phyloP scores from a whole-genome alignment of 805 yeast species.

The Starmerella roubikii region DNA sequence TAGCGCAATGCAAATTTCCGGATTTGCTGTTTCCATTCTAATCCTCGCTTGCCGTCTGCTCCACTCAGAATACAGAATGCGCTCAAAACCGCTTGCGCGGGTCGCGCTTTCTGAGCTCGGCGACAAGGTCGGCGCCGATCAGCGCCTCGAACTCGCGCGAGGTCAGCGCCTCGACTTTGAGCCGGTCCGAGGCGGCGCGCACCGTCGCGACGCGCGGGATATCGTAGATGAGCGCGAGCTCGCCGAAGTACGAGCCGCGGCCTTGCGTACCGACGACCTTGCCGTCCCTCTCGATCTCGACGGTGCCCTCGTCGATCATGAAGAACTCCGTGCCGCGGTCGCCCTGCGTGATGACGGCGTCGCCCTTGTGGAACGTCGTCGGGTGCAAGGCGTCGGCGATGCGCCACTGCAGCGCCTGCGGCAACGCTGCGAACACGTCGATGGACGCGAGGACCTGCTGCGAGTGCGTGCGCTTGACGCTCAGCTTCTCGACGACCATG shows the following conservation, averaged over 20 bases:
- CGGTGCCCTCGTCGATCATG: conserved; percentile 67
- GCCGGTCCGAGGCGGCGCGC: conserved; percentile 46
- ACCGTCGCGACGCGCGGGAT: conserved; percentile 91
- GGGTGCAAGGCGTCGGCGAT: conserved; percentile 90
- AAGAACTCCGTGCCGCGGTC: conserved; percentile 69
- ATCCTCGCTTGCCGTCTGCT: no score
- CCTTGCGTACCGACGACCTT: conserved; percentile 42
- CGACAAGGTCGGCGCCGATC: conserved; percentile 79
- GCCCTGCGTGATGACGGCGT: conserved; percentile 70
- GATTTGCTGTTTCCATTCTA: no score
- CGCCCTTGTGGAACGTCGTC: conserved; percentile 54
- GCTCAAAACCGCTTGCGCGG: conserved; percentile 33
- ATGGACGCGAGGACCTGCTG: conserved; percentile 80
- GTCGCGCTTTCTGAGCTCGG: conserved; percentile 70
- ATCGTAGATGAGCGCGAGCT: conserved; percentile 82
- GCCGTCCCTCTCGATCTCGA: conserved; percentile 52
- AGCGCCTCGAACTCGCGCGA: conserved; percentile 88
- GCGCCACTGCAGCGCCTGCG: conserved; percentile 72
- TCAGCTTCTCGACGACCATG: conserved; percentile 79
- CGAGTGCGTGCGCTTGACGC: conserved; percentile 78
- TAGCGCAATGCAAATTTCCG: no score
- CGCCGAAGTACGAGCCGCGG: conserved; percentile 93
- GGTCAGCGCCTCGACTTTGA: conserved; percentile 84
- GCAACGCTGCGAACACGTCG: conserved; percentile 59
- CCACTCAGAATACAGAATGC: no score